phyloP scores from a whole-genome alignment of 306 rosid species.

The Lotus japonicus region DNA sequence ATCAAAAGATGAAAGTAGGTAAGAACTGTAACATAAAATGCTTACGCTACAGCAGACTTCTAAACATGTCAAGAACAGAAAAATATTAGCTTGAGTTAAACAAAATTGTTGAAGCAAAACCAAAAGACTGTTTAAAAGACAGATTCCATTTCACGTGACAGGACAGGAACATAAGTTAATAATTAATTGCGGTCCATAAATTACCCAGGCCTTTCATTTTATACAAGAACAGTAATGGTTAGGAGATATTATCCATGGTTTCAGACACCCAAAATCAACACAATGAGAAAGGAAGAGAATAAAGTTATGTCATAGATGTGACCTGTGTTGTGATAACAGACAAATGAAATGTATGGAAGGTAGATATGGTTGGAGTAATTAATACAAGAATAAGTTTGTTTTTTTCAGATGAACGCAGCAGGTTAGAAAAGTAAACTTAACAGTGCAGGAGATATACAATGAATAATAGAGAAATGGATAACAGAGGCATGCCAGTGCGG shows the following conservation, averaged over 20 bases:
- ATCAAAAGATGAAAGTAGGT: neutral
- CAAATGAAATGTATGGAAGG: too few relatives aligned
- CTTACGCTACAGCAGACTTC: neutral
- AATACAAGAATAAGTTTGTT: neutral
- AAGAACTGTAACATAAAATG: neutral
- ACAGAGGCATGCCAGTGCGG: conserved; percentile 6
- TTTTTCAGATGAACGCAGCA: neutral
- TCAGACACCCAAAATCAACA: too few relatives aligned
- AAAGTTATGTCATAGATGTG: too few relatives aligned
- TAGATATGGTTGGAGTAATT: too few relatives aligned
- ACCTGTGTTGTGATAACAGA: too few relatives aligned
- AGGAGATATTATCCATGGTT: too few relatives aligned
- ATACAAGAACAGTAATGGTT: too few relatives aligned
- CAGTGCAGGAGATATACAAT: neutral
- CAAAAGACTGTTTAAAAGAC: neutral
- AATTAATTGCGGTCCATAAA: neutral
- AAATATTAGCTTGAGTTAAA: neutral
- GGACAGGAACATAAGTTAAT: neutral
- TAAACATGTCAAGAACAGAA: neutral
- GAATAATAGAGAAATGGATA: neutral
- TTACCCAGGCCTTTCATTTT: too few relatives aligned
- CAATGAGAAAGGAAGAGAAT: too few relatives aligned
- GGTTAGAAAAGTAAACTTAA: neutral
- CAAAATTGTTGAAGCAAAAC: conserved; percentile 9
- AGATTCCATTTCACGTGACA: neutral